phyloP scores from a whole-genome alignment of 2,329 filamentous ascomycete species.

The Sarocladium oryzae region DNA sequence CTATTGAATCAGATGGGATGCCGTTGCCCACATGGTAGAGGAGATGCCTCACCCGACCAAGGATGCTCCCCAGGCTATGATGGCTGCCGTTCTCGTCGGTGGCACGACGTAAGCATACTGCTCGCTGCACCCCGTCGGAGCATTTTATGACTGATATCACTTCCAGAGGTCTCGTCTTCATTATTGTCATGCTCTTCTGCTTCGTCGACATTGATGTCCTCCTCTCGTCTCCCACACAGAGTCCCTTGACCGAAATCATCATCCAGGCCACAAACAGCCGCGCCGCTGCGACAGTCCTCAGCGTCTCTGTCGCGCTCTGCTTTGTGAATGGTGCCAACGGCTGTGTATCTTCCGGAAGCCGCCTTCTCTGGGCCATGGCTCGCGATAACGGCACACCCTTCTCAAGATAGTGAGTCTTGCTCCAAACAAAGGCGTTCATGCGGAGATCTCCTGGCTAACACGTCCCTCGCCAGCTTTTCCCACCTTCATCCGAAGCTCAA shows the following conservation, averaged over 20 bases:
- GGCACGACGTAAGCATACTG: conserved; percentile 29
- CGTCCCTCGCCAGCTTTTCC: conserved; percentile 30
- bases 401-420: conserved; percentile 17
- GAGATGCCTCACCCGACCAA: conserved; percentile 36
- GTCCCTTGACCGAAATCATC: conserved; percentile 40
- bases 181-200: conserved; percentile 39
- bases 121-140: too few relatives aligned
- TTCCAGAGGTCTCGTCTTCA: conserved; percentile 39
- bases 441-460: too few relatives aligned
- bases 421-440: too few relatives aligned
- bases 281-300: conserved; percentile 32
- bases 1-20: conserved; percentile 42
- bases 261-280: conserved; percentile 33
- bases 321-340: conserved; percentile 41
- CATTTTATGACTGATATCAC: neutral
- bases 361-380: conserved; percentile 39
- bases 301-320: conserved; percentile 34
- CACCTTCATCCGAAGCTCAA: conserved; percentile 30
- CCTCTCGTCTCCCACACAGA: conserved; percentile 30
- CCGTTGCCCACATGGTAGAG: conserved; percentile 37
- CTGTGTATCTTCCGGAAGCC: conserved; percentile 34
- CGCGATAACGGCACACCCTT: conserved; percentile 34
- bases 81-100: conserved; percentile 35
- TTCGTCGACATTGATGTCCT: conserved; percentile 30
- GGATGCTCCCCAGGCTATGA: conserved; percentile 35